Base-by-base conservation (phyloP, 345 rosid species). In the Brassica carinata region DNA sequence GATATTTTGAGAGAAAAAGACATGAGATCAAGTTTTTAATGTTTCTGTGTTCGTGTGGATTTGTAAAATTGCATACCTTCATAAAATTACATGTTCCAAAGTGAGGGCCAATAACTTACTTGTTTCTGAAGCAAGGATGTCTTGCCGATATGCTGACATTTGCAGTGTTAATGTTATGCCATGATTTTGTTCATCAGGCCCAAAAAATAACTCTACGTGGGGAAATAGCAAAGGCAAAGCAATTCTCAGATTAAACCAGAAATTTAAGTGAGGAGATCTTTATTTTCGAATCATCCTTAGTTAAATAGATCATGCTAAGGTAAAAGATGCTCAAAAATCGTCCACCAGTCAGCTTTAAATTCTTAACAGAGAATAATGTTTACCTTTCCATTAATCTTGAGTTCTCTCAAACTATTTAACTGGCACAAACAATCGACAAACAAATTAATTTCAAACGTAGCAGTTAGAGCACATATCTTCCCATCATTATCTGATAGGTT, bases 371-470 rank as follows among this genome's bases (percentile, higher is more conserved):
- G 65, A 64, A 55, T 19, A 77, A 68, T 59, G 61, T 27, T 72
- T 77, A 96, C 98, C 97, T 93, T 77, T 96, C 98, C 89, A 86
- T 89, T 88, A 93, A 55, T 85, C 94, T 84, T 90, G 88, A 81
- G 87, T 90, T 85, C 84, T 89, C 85, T 93, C 99, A 71, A 91
- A 92, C 91, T 94, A 90, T 59, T 81, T 86, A 83, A 88, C 98
- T 94, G 95, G 5, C 33, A 74, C 75, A 43, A 79, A 77, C 76
- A 10, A 81, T 51, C 53, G 72, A 72, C 51, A 29, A 63, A 9
- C 40, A 19, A 57, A 76, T 9, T 27, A 74, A 19, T 59, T 31
- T 29, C 19, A 71, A 38, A 5, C 11, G 23, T 23, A 23, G 31
- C 48, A 66, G 70, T 40, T 71, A 38, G 57, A 18, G 51, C 62